Conservation (phyloP, 2,329 filamentous ascomycete genomes). For the Scedosporium boydii region DNA sequence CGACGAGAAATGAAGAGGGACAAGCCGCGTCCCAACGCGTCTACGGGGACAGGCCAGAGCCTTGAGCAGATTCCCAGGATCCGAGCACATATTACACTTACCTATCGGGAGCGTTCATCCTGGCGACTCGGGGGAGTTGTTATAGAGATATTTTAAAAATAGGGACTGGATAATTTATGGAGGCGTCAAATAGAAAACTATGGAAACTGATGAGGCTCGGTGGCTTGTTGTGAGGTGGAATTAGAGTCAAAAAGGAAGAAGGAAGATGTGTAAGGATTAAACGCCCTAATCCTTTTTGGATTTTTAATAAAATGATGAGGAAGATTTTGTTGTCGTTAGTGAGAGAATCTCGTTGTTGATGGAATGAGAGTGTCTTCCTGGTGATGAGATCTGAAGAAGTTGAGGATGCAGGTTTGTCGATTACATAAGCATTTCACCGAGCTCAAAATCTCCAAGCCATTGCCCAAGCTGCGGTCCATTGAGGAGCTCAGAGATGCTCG, state of each 20-base stretch:
- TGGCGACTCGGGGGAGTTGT: conserved; percentile 10
- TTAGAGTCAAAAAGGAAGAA: neutral
- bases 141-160: no score
- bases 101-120: conserved; percentile 50
- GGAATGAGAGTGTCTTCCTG: neutral
- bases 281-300: neutral
- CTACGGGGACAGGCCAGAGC: neutral
- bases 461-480: neutral
- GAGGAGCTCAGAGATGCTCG: neutral
- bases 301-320: neutral
- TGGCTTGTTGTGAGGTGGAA: neutral
- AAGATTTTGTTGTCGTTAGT: neutral
- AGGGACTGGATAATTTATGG: no score
- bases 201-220: neutral
- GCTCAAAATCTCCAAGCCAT: neutral
- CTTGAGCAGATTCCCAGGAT: no score
- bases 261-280: neutral
- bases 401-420: neutral
- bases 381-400: neutral
- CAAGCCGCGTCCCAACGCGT: no score
- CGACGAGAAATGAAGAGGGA: conserved; percentile 2
- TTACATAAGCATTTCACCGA: neutral
- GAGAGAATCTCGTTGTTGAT: neutral
- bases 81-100: conserved; percentile 21
- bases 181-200: no score